Evolutionary conservation across 441 rosid species (phyloP), one percentile per base, ranked within the genome.

Genomic region (Melastoma candidum): DNA sequence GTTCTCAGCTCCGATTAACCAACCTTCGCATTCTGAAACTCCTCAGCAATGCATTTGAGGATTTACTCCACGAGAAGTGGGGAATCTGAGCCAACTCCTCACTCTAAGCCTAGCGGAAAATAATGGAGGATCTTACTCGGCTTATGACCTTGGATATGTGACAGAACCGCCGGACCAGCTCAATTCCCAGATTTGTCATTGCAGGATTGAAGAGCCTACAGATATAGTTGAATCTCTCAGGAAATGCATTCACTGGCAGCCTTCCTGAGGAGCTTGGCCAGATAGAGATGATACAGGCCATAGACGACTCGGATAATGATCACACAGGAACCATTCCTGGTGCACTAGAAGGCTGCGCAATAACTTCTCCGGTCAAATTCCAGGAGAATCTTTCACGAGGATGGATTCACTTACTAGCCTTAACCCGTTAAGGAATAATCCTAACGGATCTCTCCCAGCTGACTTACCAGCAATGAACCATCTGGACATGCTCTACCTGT

Each of bases 281-380:
- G 71, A 54, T 86, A 66, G 73, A 74, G 63, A 80, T 71, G 73
- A 78, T 79, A 56, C 89, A 90, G 71, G 76, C 69, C 63, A 86
- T 90, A 61, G 95, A 90, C 65, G 63, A 86, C 56, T 84, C 95
- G 8, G 73, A 75, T 68, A 90, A 86, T 64, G 66, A 72, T 44
- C 68, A 86, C n/a, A 74, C 83, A 10, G 97, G 97, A 53, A 50
- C 46, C 49, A 80, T 86, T 68, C 89, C 95, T 60, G 59, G 54
- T 50, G 56, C 74, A 48, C 66, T 90, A 29, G 56, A 60, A 50
- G 84, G 78, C 53, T 86, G 89, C 61, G 74, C 49, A 89, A 89
- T 61, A 77, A 69, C 43, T 65, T 89, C 46, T 77, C 88, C 1
- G 90, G 85, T 60, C 56, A 71, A 27, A 71, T 85, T 52, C 74